Conservation (phyloP, 495 filamentous ascomycete species). For the Annulohypoxylon nitens region DNA sequence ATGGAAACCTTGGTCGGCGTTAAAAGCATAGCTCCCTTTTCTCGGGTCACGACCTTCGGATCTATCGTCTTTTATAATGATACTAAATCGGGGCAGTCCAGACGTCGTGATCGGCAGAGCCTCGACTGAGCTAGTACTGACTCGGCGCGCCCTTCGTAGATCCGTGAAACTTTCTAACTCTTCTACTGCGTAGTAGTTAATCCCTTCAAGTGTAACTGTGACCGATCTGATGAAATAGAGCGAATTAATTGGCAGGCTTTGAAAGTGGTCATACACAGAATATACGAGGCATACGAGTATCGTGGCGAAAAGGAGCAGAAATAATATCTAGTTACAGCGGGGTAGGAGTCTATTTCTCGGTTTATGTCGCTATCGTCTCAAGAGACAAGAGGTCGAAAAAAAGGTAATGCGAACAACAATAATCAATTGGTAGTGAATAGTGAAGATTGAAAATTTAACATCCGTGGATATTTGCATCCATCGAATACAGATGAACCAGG, state of each 20-base stretch:
- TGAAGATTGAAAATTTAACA: too few relatives aligned
- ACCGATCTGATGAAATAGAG: not conserved
- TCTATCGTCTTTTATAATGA: conserved; percentile 5
- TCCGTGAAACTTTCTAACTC: conserved; percentile 5
- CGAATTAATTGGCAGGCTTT: not conserved
- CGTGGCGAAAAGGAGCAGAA: not conserved
- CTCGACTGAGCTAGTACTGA: conserved; percentile 45
- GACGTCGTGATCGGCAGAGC: conserved; percentile 52
- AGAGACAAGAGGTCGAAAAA: too few relatives aligned
- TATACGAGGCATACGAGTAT: not conserved
- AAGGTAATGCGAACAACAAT: too few relatives aligned
- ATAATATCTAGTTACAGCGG: not conserved
- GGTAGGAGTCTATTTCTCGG: too few relatives aligned
- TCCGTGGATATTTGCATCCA: too few relatives aligned
- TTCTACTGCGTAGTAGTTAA: not conserved
- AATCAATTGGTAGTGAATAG: too few relatives aligned
- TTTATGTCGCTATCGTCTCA: too few relatives aligned
- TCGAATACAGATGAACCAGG: too few relatives aligned
- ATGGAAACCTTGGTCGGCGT: not conserved
- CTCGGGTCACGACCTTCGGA: conserved; percentile 40
- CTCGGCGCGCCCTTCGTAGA: conserved; percentile 34
- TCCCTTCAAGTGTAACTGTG: not conserved
- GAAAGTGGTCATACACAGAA: conserved; percentile 8
- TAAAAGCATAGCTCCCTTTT: conserved; percentile 49
- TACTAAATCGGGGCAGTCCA: conserved; percentile 45